Evolutionary conservation across 495 filamentous ascomycete genomes (phyloP), one percentile per base, ranked within the genome.

Genomic region (Mycothermus thermophilus): DNA sequence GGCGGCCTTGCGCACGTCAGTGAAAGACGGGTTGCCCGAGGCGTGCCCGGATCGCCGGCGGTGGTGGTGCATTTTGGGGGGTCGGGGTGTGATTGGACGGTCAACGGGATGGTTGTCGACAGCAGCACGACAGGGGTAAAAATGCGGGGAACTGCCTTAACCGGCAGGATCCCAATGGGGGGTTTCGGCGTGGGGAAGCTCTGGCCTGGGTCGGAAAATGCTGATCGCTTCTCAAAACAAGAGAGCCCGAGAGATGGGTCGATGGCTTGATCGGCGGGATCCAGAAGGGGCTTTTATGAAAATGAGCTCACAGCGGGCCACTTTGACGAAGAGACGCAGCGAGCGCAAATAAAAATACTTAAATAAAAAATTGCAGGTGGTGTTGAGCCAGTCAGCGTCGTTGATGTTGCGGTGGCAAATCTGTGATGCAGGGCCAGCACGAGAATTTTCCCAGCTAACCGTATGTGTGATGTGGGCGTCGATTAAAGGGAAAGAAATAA

Each of bases 1-100:
- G n/a, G n/a, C n/a, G 12, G 51, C 51, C 38, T 63, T 68, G 23
- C 64, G 60, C 12, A 64, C 62, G 40, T 68, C 64, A 16, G 63
- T 67, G 43, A 56, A 58, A 27, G 64, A 67, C 27, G 60, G 53
- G 44, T 64, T 64, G 42, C 56, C 58, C 38, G 62, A 60, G 46
- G 34, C 49, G 50, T 64, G 62, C 15, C 64, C 64, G 38, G 63
- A 66, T 50, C 52, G 64, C 44, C 63, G 57, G 43, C 64, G 62
- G 38, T 52, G 54, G 46, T 67, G 63, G 50, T 66, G 62, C 64
- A 68, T 68, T 17, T 39, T n/a, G 34, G 43, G 16, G 32, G 13
- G 25, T 12, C 16, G 15, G 32, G 11, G 8, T 42, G 34, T 56
- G 50, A 52, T 51, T 55, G 50, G 54, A 35, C 41, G 22, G 13